phyloP scores from a whole-genome alignment of 225 moss, liverwort and hornwort species.

The Pseudoscleropodium purum region DNA sequence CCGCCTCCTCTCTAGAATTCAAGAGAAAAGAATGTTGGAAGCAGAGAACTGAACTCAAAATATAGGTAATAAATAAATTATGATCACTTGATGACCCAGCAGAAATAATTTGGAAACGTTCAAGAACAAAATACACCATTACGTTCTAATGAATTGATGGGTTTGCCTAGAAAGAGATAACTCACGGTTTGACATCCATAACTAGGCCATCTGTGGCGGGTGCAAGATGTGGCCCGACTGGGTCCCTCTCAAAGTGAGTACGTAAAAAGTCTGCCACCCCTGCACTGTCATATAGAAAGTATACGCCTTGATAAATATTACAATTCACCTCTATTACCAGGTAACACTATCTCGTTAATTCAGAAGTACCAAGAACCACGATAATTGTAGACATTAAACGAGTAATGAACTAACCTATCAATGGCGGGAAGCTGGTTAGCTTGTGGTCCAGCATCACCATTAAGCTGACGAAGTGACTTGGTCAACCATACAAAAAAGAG shows the following conservation, averaged over 20 bases:
- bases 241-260: slow-evolving; percentile 78
- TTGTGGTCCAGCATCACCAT: slow-evolving; percentile 67
- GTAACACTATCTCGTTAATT: background rate
- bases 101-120: background rate
- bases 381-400: background rate
- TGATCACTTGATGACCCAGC: background rate
- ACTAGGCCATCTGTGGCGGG: slow-evolving; percentile 34
- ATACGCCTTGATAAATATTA: background rate
- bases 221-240: slow-evolving; percentile 75
- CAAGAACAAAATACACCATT: background rate
- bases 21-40: background rate
- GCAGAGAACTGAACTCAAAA: background rate
- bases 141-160: background rate
- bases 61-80: background rate
- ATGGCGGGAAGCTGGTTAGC: slow-evolving; percentile 72
- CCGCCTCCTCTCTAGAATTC: slow-evolving; percentile 24
- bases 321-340: background rate
- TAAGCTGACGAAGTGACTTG: slow-evolving; percentile 87
- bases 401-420: slow-evolving; percentile 45
- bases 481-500: slow-evolving; percentile 89
- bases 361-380: background rate
- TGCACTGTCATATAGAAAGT: slow-evolving; percentile 48
- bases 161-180: background rate
- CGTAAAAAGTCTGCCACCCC: slow-evolving; percentile 80
- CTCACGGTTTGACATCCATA: slow-evolving; percentile 54